Base-by-base conservation (phyloP, 2,329 filamentous ascomycete genomes). In the Botrytis cinerea region DNA sequence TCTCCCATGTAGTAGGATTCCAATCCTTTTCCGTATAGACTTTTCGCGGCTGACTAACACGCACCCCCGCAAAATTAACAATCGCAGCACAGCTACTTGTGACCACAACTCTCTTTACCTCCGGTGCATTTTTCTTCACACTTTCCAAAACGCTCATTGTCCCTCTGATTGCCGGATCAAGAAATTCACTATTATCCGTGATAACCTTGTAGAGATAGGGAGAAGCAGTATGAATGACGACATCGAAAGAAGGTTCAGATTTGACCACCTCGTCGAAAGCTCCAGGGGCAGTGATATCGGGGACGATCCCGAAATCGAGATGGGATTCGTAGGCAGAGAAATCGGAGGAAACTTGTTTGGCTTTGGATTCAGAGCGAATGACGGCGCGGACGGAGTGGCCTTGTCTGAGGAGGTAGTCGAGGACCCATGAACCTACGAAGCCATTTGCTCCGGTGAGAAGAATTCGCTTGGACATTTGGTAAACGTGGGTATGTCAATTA, bases 91-190 rank as follows among this genome's bases (percentile, higher is more conserved):
- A 79, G 68, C 79, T 74, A 79, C 81, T 80, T 85, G 88, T 74
- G 64, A 90, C 81, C 73, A 92, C 90, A 22, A 97, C 91, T 74
- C 91, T 87, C 83, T 91, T 93, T 70, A 97, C 92, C 9, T 76
- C 76, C 0, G 87, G 87, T 0, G 87, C 80, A 80, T 87, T 76
- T 75, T 85, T 84, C 78, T 91, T 89, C 75, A 95, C 86, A 28
- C 92, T 90, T 76, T 91, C 87, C 51, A 93, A 90, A 72, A 96
- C 89, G 48, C 91, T 91, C 76, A 90, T 92, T 1, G 87, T 89
- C 75, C 87, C 89, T 71, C 86, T 83, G 60, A 89, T 83, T 12
- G 87, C 87, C 0, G 87, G 88, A 48, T 87, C 83, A 18, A 89
- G 82, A 45, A 89, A 77, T 40, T 84, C 80, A 40, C 73, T 76